Conservation (phyloP, 1,139 yeast genomes). For the Magnusiomyces sp. region DNA sequence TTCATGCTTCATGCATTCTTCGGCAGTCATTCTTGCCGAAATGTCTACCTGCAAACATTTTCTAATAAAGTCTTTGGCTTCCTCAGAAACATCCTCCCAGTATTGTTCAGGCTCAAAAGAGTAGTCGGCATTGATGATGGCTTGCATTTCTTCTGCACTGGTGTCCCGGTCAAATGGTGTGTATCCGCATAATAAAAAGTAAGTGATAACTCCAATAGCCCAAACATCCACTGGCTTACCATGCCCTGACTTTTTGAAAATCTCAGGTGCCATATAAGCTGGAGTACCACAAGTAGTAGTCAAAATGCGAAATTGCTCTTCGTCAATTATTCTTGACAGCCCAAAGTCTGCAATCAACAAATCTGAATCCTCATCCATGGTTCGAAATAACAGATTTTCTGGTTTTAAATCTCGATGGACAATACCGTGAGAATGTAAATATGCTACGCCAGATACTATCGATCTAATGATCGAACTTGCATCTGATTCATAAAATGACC, state of each 20-base stretch:
- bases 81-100: conserved; percentile 46
- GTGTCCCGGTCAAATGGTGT: conserved; percentile 76
- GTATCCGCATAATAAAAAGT: conserved; percentile 66
- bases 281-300: conserved; percentile 55
- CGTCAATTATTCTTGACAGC: conserved; percentile 42
- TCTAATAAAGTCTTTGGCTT: conserved; percentile 53
- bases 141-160: conserved; percentile 58
- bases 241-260: conserved; percentile 46
- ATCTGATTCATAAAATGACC: conserved; percentile 42
- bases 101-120: conserved; percentile 53
- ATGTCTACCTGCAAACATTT: conserved; percentile 47
- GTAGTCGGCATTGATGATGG: conserved; percentile 50
- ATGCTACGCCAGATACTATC: conserved; percentile 44
- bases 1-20: conserved; percentile 42
- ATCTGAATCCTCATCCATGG: conserved; percentile 38
- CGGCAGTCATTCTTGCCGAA: conserved; percentile 40
- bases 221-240: conserved; percentile 59
- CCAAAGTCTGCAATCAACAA: conserved; percentile 70
- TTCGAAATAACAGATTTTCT: conserved; percentile 64
- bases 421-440: conserved; percentile 68
- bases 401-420: conserved; percentile 94
- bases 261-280: conserved; percentile 71
- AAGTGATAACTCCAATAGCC: conserved; percentile 69
- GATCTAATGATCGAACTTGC: conserved; percentile 45
- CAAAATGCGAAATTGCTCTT: conserved; percentile 42